Base-by-base conservation (phyloP, 2,329 filamentous ascomycete genomes). In the Cercospora sesami region DNA sequence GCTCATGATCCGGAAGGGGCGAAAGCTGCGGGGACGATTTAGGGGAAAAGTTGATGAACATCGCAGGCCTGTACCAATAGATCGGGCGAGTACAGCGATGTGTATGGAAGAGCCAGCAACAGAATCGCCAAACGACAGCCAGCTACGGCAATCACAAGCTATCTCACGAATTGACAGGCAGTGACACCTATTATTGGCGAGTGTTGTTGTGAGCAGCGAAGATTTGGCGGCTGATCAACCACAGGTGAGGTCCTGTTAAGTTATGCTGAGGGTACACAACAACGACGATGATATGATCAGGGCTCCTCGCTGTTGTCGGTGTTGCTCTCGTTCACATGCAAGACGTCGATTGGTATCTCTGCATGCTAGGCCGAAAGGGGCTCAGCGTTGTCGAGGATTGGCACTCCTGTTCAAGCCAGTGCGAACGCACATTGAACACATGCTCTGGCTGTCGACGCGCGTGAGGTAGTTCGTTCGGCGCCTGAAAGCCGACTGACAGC, bases 1-100 rank as follows among this genome's bases (percentile, higher is more conserved):
- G 73, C 74, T 26, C 64, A 68, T 64, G 64, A 71, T 67, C 60
- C 65, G 18, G 64, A 69, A 30, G 60, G 33, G 14, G 65, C 61
- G 10, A 51, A 51, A 36, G 10, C 18, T 28, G 21, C 18, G 8
- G 45, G 45, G 18, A 21, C 45, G 9, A 8, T 21, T 21, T 48
- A 48, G 42, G 18, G 42, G 42, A 33, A 31, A 33, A 31, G 30
- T 31, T 31, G 30, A 31, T 31, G 30, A 31, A 31, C 30, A 31
- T 3, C 30, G 30, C 30, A 31, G 2, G 30, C 30, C 9, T 31
- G 10, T 31, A 6, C 30, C 30, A 9, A 10, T 31, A 31, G 30
- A 31, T 10, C 2, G 2, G 30, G 30, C 9, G 30, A 31, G 30
- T 31, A 31, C 12, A 31, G 30, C 30, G 30, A 31, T 31, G 9